A percentile compares a stretch with the other conserved stretches of the same genome.
These are phyloP conservation scores for Termitomyces sp. DNA, from an alignment of 768 basidiomycete genomes.

Conservation along the genomic window DNA sequence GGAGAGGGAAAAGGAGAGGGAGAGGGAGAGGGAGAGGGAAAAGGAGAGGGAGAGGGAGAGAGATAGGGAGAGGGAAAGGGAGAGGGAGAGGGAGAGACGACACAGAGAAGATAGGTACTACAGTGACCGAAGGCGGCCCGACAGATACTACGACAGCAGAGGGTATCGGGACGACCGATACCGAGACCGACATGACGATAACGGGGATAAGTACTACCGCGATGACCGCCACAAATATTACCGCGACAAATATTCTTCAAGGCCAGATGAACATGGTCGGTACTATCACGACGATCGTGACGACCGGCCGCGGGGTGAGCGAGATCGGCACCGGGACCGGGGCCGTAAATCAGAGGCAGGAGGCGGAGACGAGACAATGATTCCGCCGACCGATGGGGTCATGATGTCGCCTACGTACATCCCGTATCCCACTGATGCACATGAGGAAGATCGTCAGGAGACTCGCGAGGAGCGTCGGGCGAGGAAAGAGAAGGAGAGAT, in stretches of 20 bases:
- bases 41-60: neutral
- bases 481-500: neutral
- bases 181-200: constrained; percentile 5
- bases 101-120: constrained; percentile 4
- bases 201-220: constrained; percentile 7
- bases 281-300: constrained; percentile 6
- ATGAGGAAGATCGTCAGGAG: constrained; percentile 4
- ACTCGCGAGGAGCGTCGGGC: neutral
- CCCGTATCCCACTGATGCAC: constrained; percentile 9
- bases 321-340: constrained; percentile 6
- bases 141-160: constrained; percentile 10
- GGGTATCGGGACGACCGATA: constrained; percentile 13
- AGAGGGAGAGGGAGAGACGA: neutral
- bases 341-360: constrained; percentile 7
- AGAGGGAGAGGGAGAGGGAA: neutral
- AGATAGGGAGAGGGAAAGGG: too few species aligned
- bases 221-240: constrained; percentile 3
- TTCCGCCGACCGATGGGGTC: neutral
- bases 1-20: neutral
- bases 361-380: neutral
- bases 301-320: neutral
- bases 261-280: constrained; percentile 7
- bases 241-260: constrained; percentile 3
- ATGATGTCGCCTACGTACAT: constrained; percentile 14
- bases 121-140: constrained; percentile 5